Percentiles rank a stretch among this genome's conserved stretches.
Evolutionary conservation across 208 protist species (phyloP).

Genomic region (Blastocrithidia nonstop): DNA sequence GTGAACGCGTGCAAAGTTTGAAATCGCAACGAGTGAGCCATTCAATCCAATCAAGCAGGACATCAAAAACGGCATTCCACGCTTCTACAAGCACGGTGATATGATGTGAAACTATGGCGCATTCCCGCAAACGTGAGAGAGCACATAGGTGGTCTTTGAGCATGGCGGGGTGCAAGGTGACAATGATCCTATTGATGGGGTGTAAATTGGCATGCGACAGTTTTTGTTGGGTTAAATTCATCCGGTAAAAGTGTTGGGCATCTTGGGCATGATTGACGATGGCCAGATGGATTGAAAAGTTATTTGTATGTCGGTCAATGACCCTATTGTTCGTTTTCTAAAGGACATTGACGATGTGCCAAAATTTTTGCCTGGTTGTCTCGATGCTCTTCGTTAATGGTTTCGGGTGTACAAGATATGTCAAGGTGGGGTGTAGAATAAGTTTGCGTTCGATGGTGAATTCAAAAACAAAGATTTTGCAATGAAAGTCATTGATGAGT

Average conservation of each 20-base stretch:
- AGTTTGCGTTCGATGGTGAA: constrained; percentile 83
- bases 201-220: constrained; percentile 83
- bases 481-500: constrained; percentile 79
- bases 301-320: constrained; percentile 82
- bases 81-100: constrained; percentile 92
- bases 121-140: constrained; percentile 94
- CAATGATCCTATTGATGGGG: constrained; percentile 85
- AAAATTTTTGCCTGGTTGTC: constrained; percentile 78
- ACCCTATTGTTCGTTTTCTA: constrained; percentile 79
- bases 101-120: constrained; percentile 95
- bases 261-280: constrained; percentile 89
- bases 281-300: constrained; percentile 93
- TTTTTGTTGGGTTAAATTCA: constrained; percentile 69
- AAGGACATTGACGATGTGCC: constrained; percentile 83
- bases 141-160: constrained; percentile 79
- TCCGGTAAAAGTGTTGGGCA: constrained; percentile 81
- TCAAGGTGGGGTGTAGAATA: constrained; percentile 82
- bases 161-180: constrained; percentile 65
- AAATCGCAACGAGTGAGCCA: constrained; percentile 88
- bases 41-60: constrained; percentile 95
- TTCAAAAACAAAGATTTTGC: constrained; percentile 78
- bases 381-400: constrained; percentile 81
- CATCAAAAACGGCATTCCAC: constrained; percentile 90
- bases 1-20: constrained; percentile 91
- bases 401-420: constrained; percentile 89